phyloP scores from a whole-genome alignment of 805 yeast species.

The Sugiyamaella smithiae region DNA sequence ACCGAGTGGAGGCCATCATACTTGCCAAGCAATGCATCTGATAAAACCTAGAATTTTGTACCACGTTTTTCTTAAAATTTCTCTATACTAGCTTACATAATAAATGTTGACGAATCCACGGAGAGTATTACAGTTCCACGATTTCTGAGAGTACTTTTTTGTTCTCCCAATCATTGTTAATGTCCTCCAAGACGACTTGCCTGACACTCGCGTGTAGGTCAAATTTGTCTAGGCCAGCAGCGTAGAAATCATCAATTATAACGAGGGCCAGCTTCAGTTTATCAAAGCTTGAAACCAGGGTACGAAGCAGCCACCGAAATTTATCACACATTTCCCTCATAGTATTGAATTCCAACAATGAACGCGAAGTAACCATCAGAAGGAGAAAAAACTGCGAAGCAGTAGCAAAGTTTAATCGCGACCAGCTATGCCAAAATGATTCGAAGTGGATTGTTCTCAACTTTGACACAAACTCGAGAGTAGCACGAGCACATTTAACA shows the following conservation, averaged over 20 bases:
- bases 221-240: neutral
- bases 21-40: no score
- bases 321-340: neutral
- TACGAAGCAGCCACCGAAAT: neutral
- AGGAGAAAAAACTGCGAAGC: neutral
- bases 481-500: neutral
- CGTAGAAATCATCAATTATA: neutral
- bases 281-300: neutral
- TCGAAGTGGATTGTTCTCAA: neutral
- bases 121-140: neutral
- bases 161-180: neutral
- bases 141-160: neutral
- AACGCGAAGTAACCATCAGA: neutral
- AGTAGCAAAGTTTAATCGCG: neutral
- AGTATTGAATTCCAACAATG: neutral
- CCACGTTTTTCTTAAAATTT: no score
- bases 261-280: neutral
- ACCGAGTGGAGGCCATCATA: conserved; percentile 5
- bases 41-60: no score
- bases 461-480: neutral
- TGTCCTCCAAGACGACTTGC: neutral
- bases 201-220: neutral
- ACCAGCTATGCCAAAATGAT: neutral
- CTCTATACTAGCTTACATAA: no score
- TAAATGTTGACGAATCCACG: no score